Evolutionary conservation across 1,139 yeast species (phyloP).

Genomic region (Pneumocystis murina): DNA sequence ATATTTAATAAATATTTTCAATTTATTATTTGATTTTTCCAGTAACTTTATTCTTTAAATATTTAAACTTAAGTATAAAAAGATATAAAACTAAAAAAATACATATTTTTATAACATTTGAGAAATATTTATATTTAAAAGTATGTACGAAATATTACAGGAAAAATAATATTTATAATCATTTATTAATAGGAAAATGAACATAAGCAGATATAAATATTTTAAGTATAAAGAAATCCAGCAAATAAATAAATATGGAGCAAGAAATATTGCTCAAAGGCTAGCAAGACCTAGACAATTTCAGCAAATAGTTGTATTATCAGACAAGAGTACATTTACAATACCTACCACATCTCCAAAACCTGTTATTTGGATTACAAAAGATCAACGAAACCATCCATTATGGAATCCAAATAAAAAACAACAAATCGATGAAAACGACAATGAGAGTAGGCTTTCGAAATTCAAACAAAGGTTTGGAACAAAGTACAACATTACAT

Average conservation of each 20-base stretch:
- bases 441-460: conserved; percentile 9
- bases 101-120: background rate
- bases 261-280: background rate
- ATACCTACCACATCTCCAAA: conserved; percentile 11
- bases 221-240: background rate
- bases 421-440: conserved; percentile 3
- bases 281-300: conserved; percentile 7
- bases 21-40: too few relatives aligned
- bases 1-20: too few relatives aligned
- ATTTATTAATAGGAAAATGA: background rate
- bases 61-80: too few relatives aligned
- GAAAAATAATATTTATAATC: background rate
- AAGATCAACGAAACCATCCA: conserved; percentile 9
- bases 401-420: conserved; percentile 7
- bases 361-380: conserved; percentile 6
- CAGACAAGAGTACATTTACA: conserved; percentile 10
- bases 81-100: background rate
- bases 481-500: background rate
- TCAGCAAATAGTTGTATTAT: conserved; percentile 7
- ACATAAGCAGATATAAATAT: background rate
- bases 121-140: background rate
- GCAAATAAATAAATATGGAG: background rate
- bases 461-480: conserved; percentile 8
- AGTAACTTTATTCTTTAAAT: too few relatives aligned
- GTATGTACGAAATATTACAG: background rate